Conservation (phyloP, 768 basidiomycete species). For the Lentinus brumalis region DNA sequence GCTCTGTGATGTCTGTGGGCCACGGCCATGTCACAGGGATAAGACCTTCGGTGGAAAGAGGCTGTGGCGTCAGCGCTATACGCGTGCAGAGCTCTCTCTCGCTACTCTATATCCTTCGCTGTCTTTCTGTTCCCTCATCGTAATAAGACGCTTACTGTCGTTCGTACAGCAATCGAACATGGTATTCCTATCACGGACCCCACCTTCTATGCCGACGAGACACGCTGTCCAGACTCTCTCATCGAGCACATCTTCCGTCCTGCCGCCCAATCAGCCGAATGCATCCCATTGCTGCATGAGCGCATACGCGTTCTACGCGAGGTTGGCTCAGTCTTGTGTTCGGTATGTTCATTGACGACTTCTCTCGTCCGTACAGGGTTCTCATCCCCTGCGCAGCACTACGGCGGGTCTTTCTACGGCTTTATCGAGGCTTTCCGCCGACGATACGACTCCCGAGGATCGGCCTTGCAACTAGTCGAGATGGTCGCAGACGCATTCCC, state of each 20-base stretch:
- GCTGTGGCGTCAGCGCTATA: too few species aligned
- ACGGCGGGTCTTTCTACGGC: constrained; percentile 68
- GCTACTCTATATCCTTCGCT: too few species aligned
- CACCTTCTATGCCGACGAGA: constrained; percentile 71
- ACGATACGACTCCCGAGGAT: constrained; percentile 54
- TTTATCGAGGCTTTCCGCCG: constrained; percentile 65
- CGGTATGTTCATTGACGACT: constrained; percentile 58
- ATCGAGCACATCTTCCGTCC: constrained; percentile 71
- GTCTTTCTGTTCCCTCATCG: too few species aligned
- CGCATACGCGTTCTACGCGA: constrained; percentile 79
- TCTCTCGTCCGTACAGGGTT: too few species aligned
- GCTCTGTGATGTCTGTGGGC: too few species aligned
- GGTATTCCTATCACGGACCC: constrained; percentile 81
- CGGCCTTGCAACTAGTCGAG: constrained; percentile 72
- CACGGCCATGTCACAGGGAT: too few species aligned
- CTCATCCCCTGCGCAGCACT: constrained; percentile 48
- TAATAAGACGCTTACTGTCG: too few species aligned
- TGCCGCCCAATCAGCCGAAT: constrained; percentile 56
- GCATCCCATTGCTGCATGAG: constrained; percentile 68
- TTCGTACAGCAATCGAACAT: too few species aligned
- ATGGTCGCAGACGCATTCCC: constrained; percentile 73
- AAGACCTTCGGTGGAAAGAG: too few species aligned
- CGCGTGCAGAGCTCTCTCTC: too few species aligned
- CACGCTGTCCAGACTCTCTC: constrained; percentile 67
- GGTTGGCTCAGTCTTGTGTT: constrained; percentile 70